phyloP scores from a whole-genome alignment of 23 red algal species.

The Gracilaria caudata region DNA sequence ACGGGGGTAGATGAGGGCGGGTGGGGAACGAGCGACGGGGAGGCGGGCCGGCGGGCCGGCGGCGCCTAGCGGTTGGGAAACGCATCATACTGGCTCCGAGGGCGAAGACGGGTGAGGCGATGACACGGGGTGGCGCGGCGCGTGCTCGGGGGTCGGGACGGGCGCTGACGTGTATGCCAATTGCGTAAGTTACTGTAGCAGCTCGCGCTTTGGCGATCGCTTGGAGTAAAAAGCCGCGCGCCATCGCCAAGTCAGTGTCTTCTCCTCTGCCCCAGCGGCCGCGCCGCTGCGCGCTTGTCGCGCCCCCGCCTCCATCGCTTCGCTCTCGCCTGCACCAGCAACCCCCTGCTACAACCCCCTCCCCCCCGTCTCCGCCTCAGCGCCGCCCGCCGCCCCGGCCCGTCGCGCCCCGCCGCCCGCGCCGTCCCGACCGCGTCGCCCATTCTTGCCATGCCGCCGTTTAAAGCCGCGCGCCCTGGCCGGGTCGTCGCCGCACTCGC shows the following conservation, averaged over 20 bases:
- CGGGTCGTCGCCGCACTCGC: not conserved
- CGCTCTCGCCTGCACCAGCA: not conserved
- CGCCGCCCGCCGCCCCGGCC: not conserved
- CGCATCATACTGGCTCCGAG: too few species aligned
- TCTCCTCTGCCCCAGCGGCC: not conserved
- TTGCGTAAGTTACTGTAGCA: too few species aligned
- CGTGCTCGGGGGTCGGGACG: not conserved
- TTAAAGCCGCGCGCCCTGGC: conserved; percentile 1
- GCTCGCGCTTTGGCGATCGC: not conserved
- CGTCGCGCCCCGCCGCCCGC: not conserved
- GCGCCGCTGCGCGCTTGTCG: conserved; percentile 27
- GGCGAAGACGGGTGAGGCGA: not conserved
- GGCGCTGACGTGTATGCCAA: not conserved
- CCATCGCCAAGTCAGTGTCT: conserved; percentile 19
- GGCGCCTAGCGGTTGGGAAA: not conserved
- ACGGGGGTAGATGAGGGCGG: not conserved
- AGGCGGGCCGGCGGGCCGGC: not conserved
- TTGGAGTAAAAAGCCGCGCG: conserved; percentile 2
- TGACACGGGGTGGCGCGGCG: not conserved
- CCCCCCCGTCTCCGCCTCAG: conserved; percentile 15
- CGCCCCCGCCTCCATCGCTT: not conserved
- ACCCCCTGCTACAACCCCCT: not conserved
- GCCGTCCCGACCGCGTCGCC: not conserved
- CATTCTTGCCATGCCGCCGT: conserved; percentile 23
- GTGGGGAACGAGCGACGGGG: not conserved